A percentile compares a stretch with the other conserved stretches of the same genome.
Conservation (phyloP, 768 basidiomycete genomes). For the Trametes meyenii region DNA sequence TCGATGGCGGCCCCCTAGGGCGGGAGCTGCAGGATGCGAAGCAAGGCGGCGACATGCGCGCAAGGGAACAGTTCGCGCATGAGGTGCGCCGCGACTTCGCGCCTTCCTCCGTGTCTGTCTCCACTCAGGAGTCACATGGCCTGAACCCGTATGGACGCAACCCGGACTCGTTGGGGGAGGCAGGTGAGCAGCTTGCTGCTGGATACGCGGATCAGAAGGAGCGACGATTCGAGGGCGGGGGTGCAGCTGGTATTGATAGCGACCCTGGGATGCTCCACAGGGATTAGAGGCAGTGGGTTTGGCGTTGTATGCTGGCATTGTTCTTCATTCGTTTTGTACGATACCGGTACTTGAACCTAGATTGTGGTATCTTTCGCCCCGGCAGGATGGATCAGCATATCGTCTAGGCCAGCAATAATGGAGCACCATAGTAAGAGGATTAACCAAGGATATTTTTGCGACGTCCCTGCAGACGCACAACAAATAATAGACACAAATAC, state of each 20-base stretch:
- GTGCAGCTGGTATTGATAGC: conserved; percentile 19
- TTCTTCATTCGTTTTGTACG: too few species aligned
- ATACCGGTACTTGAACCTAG: too few species aligned
- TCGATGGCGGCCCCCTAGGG: conserved; percentile 27
- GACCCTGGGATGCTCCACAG: conserved; percentile 19
- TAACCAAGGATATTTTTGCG: conserved; percentile 18
- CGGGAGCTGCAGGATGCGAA: conserved; percentile 31
- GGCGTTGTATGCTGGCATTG: neutral
- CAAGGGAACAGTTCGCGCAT: conserved; percentile 27
- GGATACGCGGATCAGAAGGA: conserved; percentile 25
- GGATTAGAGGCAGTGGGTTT: neutral
- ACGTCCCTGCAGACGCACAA: conserved; percentile 2
- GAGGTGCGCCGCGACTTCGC: conserved; percentile 31
- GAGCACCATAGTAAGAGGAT: neutral
- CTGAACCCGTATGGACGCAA: conserved; percentile 32
- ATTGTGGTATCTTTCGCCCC: too few species aligned
- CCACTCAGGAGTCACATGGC: conserved; percentile 11
- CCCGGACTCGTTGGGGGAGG: conserved; percentile 26
- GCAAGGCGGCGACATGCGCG: conserved; percentile 30
- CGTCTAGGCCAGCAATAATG: too few species aligned
- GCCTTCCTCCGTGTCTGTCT: neutral
- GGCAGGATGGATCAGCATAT: too few species aligned
- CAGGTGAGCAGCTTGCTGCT: conserved; percentile 25
- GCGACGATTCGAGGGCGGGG: conserved; percentile 28
- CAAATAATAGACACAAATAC: conserved; percentile 2